Base-by-base conservation (phyloP, 768 basidiomycete genomes). In the Phlebiopsis flavidoalba region DNA sequence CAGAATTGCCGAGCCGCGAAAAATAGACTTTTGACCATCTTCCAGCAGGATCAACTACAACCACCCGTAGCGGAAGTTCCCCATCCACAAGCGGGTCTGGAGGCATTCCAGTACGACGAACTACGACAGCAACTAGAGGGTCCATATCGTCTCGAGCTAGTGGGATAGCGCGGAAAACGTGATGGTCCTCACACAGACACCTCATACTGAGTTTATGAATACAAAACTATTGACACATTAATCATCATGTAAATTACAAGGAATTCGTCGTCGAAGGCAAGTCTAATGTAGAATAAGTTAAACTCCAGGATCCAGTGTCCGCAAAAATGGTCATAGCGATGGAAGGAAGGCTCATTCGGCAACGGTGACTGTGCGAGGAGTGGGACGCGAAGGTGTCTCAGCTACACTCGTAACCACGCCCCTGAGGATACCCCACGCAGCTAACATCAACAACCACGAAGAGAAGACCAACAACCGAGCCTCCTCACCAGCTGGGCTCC, bases 401-500 rank as follows among this genome's bases (percentile, higher is more conserved):
- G 15, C 26, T 31, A 31, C 37, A 36, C 31, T 21, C n/a, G 50
- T 43, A 15, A 59, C 21, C 6, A 63, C 15, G 15, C 53, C 55
- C 35, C 57, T 59, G 35, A 55, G 45, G 17, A 82, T 77, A 26
- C 80, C 83, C 79, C 82, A 83, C 31, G 75, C 69, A 2, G 84
- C 82, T 60, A 85, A 71, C 53, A 74, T 68, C 17, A 83, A 74
- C 59, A 86, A 65, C 62, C 81, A 67, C 50, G 74, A 68, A 64
- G 81, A 85, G 65, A 85, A 83, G 51, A 81, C 22, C 40, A 86
- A 76, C 78, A 86, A 76, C 62, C 85, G 76, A 70, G 82, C 78
- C 71, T 90, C 88, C 67, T 89, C 86, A 6, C 88, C 88, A 22
- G 88, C 88, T 1, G 80, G 71, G 19, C 83, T 83, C 61, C 70